Conservation (phyloP, 2,329 filamentous ascomycete genomes). For the Colletotrichum sp. region DNA sequence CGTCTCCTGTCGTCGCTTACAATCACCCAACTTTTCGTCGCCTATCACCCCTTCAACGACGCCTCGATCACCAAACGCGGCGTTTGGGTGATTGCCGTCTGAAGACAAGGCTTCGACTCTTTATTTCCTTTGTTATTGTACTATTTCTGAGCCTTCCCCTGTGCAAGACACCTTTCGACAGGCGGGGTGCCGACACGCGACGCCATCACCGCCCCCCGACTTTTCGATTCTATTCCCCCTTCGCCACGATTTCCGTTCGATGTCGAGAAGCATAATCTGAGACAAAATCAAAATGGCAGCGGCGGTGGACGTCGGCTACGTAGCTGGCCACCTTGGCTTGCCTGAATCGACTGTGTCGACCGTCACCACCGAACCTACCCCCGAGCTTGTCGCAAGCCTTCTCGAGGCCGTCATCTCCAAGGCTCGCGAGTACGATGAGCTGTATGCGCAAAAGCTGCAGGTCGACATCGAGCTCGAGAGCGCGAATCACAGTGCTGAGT, state of each 20-base stretch:
- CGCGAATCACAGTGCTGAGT: constrained; percentile 81
- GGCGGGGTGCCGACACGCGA: constrained; percentile 4
- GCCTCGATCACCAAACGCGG: neutral
- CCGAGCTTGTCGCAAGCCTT: constrained; percentile 77
- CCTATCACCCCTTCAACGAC: neutral
- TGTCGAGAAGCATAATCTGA: constrained; percentile 7
- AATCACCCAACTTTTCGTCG: neutral
- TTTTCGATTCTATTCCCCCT: neutral
- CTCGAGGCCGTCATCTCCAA: constrained; percentile 77
- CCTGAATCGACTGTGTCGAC: constrained; percentile 66
- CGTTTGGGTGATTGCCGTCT: neutral
- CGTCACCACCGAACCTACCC: constrained; percentile 71
- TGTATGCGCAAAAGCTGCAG: constrained; percentile 87
- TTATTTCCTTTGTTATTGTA: neutral
- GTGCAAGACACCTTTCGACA: neutral
- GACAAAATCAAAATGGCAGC: constrained; percentile 40
- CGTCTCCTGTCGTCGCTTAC: neutral
- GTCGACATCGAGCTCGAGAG: constrained; percentile 93
- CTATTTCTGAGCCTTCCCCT: neutral
- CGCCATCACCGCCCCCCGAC: neutral
- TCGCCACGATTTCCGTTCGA: neutral
- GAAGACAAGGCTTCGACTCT: neutral
- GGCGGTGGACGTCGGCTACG: constrained; percentile 70
- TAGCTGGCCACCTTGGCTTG: constrained; percentile 74
- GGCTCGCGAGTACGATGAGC: constrained; percentile 79